Percentiles rank a stretch among this genome's conserved stretches.
Evolutionary conservation across 306 rosid genomes (phyloP).

Genomic region (Rosa lucieae): DNA sequence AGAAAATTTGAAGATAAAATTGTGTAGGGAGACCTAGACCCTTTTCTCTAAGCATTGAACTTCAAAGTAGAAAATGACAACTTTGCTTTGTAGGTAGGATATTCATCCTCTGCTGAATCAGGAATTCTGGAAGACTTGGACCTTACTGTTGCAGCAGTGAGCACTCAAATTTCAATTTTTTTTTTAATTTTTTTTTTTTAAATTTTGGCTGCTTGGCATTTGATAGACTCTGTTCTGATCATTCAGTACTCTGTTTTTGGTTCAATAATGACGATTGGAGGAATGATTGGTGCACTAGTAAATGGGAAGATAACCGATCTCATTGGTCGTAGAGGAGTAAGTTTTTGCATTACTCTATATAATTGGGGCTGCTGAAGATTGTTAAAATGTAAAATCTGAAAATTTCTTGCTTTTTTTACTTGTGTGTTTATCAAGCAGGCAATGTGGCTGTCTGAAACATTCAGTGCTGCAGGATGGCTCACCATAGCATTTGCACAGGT

Average conservation of each 20-base stretch:
- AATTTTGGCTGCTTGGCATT: not conserved
- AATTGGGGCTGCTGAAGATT: not conserved
- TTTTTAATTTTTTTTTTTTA: no score
- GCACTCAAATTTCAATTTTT: not conserved
- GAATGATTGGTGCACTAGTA: slow-evolving; percentile 35
- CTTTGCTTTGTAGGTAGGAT: slow-evolving; percentile 31
- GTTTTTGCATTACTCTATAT: not conserved
- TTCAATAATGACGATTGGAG: slow-evolving; percentile 38
- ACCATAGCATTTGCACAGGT: slow-evolving; percentile 33
- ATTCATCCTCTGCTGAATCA: slow-evolving; percentile 37
- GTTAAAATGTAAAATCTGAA: not conserved
- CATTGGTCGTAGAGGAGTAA: slow-evolving; percentile 48
- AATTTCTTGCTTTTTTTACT: not conserved
- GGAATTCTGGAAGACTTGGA: slow-evolving; percentile 40
- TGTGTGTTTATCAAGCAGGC: slow-evolving; percentile 23
- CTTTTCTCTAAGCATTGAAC: not conserved
- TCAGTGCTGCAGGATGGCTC: slow-evolving; percentile 44
- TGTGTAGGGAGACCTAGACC: not conserved
- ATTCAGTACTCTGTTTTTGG: slow-evolving; percentile 48
- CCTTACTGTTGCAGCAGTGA: slow-evolving; percentile 35
- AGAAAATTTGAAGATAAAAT: not conserved
- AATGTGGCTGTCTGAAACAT: slow-evolving; percentile 23
- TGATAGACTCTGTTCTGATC: not conserved
- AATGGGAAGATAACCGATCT: slow-evolving; percentile 36
- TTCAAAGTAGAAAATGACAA: not conserved